A percentile compares a stretch with the other conserved stretches of the same genome.
Conservation (phyloP, 495 filamentous ascomycete species). For the Aspergillus heteromorphus region DNA sequence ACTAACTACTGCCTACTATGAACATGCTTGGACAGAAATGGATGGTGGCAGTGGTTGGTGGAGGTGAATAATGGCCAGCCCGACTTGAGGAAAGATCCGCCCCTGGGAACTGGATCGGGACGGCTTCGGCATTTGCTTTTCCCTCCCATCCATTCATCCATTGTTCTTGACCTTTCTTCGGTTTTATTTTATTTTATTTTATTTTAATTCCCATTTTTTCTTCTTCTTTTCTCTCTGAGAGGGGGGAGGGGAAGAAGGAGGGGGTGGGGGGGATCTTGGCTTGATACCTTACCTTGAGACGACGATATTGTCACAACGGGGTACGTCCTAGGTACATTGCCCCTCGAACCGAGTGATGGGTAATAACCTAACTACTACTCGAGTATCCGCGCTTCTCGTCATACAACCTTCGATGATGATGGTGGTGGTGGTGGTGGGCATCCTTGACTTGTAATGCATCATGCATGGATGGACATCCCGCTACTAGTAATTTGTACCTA, state of each 20-base stretch:
- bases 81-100: background rate
- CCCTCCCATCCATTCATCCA: background rate
- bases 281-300: background rate
- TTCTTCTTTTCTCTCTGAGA: too few relatives aligned
- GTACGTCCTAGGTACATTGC: background rate
- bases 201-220: background rate
- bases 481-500: too few relatives aligned
- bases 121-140: conserved; percentile 5
- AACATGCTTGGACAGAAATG: too few relatives aligned
- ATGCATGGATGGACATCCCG: background rate
- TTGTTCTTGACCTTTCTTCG: background rate
- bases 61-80: background rate
- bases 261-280: background rate
- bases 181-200: too few relatives aligned
- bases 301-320: background rate
- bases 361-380: too few relatives aligned
- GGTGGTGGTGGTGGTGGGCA: too few relatives aligned
- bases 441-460: background rate
- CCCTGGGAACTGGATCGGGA: background rate
- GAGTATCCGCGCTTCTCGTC: background rate
- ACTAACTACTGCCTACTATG: too few relatives aligned
- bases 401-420: background rate
- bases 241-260: too few relatives aligned
- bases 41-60: background rate
- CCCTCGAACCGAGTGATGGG: background rate